Evolutionary conservation across 2,329 filamentous ascomycete genomes (phyloP).

Genomic region (Karstenula rhodostoma): DNA sequence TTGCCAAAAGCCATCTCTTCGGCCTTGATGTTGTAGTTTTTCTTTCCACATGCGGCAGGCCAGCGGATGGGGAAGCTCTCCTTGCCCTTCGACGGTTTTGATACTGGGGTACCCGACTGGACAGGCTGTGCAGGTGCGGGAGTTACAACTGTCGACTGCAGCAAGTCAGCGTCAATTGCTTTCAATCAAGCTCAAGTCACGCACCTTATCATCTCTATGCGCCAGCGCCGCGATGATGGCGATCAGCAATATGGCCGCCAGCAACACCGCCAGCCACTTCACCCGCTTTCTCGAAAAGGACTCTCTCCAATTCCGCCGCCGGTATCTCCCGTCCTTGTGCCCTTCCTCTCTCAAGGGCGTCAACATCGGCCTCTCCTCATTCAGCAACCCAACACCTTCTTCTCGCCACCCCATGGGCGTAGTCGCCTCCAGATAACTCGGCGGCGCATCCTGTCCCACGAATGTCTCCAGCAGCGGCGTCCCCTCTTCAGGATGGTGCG

Average conservation of each 20-base stretch:
- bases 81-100: conserved; percentile 20
- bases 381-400: conserved; percentile 39
- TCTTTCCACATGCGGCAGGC: conserved; percentile 44
- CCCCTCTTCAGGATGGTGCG: conserved; percentile 27
- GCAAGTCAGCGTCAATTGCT: background rate
- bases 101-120: conserved; percentile 13
- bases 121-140: conserved; percentile 25
- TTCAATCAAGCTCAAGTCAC: background rate
- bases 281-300: conserved; percentile 32
- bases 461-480: conserved; percentile 37
- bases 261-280: conserved; percentile 29
- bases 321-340: conserved; percentile 37
- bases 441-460: conserved; percentile 34
- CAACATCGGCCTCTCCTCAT: conserved; percentile 17
- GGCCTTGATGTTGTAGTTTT: conserved; percentile 43
- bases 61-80: conserved; percentile 46
- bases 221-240: conserved; percentile 33
- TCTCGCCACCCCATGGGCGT: conserved; percentile 42
- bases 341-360: conserved; percentile 28
- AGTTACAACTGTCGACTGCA: conserved; percentile 23
- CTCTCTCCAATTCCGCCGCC: conserved; percentile 27
- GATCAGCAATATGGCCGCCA: conserved; percentile 34
- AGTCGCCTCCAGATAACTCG: conserved; percentile 46
- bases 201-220: conserved; percentile 31
- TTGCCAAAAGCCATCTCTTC: conserved; percentile 40